Percentiles rank a stretch among this genome's conserved stretches.
phyloP scores from a whole-genome alignment of 2,329 filamentous ascomycete genomes.

The Scedosporium dehoogii region DNA sequence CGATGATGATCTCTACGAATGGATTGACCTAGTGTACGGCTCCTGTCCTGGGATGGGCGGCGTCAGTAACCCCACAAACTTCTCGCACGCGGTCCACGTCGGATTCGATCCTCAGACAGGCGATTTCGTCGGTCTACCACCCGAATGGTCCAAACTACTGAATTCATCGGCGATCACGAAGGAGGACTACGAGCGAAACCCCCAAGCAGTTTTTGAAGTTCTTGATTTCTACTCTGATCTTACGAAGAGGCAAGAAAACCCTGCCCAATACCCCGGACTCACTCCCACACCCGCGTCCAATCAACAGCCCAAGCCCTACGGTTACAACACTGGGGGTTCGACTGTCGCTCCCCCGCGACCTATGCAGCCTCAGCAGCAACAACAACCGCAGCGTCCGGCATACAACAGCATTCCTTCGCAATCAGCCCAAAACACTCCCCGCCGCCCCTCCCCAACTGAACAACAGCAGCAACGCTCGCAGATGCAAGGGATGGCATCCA shows the following conservation, averaged over 20 bases:
- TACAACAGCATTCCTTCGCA: constrained; percentile 28
- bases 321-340: constrained; percentile 40
- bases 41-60: constrained; percentile 95
- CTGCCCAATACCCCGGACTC: constrained; percentile 55
- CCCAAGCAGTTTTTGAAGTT: constrained; percentile 73
- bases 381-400: constrained; percentile 27
- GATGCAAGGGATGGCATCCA: constrained; percentile 46
- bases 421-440: constrained; percentile 26
- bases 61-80: constrained; percentile 97
- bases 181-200: constrained; percentile 96
- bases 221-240: constrained; percentile 81
- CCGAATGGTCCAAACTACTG: constrained; percentile 94
- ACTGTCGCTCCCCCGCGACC: constrained; percentile 62
- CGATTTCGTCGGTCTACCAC: constrained; percentile 86
- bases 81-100: constrained; percentile 92
- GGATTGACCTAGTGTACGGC: constrained; percentile 97
- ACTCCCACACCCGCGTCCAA: constrained; percentile 55
- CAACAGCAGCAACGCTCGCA: constrained; percentile 46
- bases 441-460: constrained; percentile 32
- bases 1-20: constrained; percentile 95
- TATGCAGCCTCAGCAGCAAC: constrained; percentile 9
- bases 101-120: constrained; percentile 94
- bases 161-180: constrained; percentile 96
- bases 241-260: constrained; percentile 64
- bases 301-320: constrained; percentile 50